Evolutionary conservation across 2,329 filamentous ascomycete genomes (phyloP).

Genomic region (Exophiala phaeomuriformis): DNA sequence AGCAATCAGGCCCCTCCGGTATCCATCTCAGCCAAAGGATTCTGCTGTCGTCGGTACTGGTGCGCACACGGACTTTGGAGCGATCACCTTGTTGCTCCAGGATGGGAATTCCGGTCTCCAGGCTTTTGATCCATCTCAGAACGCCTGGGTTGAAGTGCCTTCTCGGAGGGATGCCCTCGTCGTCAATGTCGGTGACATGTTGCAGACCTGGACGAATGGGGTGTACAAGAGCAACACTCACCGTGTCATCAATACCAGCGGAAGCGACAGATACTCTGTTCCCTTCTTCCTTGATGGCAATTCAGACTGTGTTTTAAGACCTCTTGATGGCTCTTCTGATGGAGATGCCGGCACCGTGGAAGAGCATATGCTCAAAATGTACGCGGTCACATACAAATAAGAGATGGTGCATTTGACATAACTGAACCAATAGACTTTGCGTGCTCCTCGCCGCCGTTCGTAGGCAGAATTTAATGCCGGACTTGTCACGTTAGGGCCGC

Average conservation of each 20-base stretch:
- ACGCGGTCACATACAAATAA: slow-evolving; percentile 12
- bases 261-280: slow-evolving; percentile 48
- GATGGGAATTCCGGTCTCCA: slow-evolving; percentile 47
- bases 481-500: too few species aligned
- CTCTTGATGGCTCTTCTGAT: slow-evolving; percentile 14
- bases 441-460: too few species aligned
- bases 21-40: slow-evolving; percentile 28
- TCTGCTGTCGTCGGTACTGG: slow-evolving; percentile 28
- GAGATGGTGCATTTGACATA: too few species aligned
- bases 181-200: slow-evolving; percentile 34
- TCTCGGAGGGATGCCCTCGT: slow-evolving; percentile 44
- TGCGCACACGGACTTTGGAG: slow-evolving; percentile 47
- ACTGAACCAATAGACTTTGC: too few species aligned
- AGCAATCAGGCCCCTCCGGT: slow-evolving; percentile 28
- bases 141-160: slow-evolving; percentile 41
- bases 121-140: slow-evolving; percentile 42
- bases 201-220: slow-evolving; percentile 41
- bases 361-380: slow-evolving; percentile 21
- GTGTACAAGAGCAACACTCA: slow-evolving; percentile 50
- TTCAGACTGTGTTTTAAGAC: slow-evolving; percentile 35
- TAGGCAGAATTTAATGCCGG: too few species aligned
- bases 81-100: slow-evolving; percentile 50
- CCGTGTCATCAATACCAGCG: slow-evolving; percentile 49
- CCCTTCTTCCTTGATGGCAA: slow-evolving; percentile 53
- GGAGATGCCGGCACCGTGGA: slow-evolving; percentile 19